Evolutionary conservation across 495 filamentous ascomycete genomes (phyloP), one percentile per base, ranked within the genome.

Genomic region (Penicillium coffeae): DNA sequence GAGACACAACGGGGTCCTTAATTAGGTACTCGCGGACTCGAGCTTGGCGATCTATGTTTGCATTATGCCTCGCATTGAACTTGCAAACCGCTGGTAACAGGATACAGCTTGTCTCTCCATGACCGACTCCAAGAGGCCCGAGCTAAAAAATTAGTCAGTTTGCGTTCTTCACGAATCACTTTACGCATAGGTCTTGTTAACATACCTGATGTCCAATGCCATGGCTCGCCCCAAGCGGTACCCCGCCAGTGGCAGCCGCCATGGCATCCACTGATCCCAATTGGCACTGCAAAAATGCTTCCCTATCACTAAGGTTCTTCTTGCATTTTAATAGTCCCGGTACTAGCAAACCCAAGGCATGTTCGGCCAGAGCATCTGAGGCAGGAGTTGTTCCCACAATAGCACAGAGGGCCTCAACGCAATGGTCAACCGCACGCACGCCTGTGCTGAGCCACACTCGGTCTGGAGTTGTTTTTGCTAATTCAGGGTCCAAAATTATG

Each of bases 91-190:
- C 74, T 4, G 81, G 81, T 20, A 85, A 64, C 40, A 86, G 68
- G 27, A 87, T 75, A 50, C 82, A 86, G 55, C 76, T 84, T 20
- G 82, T 86, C 61, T 85, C 80, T 27, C 81, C 82, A 54, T 87
- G 82, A 3, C 76, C 78, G 10, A 85, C 81, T 1, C 82, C 83
- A 7, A 85, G 56, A 0, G 82, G 81, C 8, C 83, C 82, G 0
- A 85, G 70, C 69, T 73, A 42, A 2, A n/a, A 9, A 3, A 21
- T 12, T 9, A 2, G 15, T 38, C 42, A 50, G 42, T 27, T 38
- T 21, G 9, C 38, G 7, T 21, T 41, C 8, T 19, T 35, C 0
- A 15, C 12, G 37, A 42, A 45, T 5, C 8, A 13, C n/a, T 15
- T 6, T 33, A 38, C 21, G n/a, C 21, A 19, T n/a, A 21, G 21